These are phyloP conservation scores for Phyllosticta citriasiana DNA, from an alignment of 2,329 filamentous ascomycete species.

Conservation along the genomic window DNA sequence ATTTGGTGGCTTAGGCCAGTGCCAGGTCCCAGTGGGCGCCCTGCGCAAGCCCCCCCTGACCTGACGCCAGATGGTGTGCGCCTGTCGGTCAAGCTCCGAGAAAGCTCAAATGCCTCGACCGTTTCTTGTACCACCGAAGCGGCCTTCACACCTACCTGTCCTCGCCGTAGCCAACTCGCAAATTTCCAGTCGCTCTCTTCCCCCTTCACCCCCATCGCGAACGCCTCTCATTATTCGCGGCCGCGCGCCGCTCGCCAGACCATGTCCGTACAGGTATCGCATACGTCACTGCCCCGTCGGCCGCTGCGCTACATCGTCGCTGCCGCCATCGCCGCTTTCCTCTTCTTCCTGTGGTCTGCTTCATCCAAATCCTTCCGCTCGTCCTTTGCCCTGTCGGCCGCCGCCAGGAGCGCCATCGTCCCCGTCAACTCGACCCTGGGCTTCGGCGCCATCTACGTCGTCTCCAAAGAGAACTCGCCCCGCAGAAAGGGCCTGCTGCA, in stretches of 20 bases:
- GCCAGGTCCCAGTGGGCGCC: neutral
- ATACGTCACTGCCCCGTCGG: conserved; percentile 10
- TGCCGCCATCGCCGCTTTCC: neutral
- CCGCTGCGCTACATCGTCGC: conserved; percentile 10
- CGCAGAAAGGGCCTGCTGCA: conserved; percentile 31
- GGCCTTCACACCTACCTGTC: neutral
- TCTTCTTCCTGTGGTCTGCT: conserved; percentile 8
- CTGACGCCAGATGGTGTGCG: neutral
- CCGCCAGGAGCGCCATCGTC: neutral
- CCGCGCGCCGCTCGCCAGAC: conserved; percentile 9
- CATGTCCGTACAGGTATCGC: conserved; percentile 6
- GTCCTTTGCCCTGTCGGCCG: neutral
- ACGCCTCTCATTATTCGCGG: conserved; percentile 2
- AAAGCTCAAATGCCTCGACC: neutral
- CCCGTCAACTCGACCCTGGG: conserved; percentile 28
- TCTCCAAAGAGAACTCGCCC: conserved; percentile 30
- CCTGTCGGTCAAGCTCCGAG: neutral
- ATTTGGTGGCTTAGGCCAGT: too few relatives aligned
- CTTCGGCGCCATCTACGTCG: conserved; percentile 33
- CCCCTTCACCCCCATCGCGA: conserved; percentile 2
- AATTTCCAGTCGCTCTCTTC: neutral
- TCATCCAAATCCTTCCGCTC: neutral
- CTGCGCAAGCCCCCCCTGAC: neutral
- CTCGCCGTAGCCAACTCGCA: neutral
- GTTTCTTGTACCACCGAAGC: neutral